phyloP scores from a whole-genome alignment of 441 rosid genomes.

The Euphorbia corollata region DNA sequence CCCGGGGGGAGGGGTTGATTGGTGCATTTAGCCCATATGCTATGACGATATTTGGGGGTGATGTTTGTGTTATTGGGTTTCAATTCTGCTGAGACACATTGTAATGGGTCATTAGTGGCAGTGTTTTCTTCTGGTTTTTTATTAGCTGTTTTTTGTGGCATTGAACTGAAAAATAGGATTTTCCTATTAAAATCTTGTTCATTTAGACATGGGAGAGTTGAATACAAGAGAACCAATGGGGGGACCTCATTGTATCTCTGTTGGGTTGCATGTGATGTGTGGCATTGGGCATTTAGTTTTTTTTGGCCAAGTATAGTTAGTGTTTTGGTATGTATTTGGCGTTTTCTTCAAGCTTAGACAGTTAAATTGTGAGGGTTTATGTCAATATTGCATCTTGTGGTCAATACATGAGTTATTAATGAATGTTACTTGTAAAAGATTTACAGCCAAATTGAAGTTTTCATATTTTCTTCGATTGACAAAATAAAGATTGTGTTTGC shows the following conservation, averaged over 20 bases:
- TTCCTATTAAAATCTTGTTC: too few species aligned
- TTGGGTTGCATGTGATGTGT: constrained; percentile 4
- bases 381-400: not conserved
- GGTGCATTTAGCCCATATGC: too few species aligned
- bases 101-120: constrained; percentile 6
- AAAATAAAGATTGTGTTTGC: not conserved
- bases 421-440: not conserved
- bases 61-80: constrained; percentile 11
- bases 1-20: too few species aligned
- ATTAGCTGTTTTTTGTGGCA: not conserved
- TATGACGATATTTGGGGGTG: constrained; percentile 7
- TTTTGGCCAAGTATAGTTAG: not conserved
- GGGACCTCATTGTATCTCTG: constrained; percentile 10
- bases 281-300: not conserved
- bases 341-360: too few species aligned
- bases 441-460: not conserved
- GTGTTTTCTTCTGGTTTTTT: constrained; percentile 3
- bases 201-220: constrained; percentile 9
- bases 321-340: not conserved
- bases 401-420: constrained; percentile 21
- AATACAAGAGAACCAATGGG: not conserved
- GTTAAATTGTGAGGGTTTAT: not conserved
- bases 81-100: not conserved
- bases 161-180: not conserved
- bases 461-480: not conserved